Evolutionary conservation across 2,329 filamentous ascomycete species (phyloP), one percentile per base, ranked within the genome.

Genomic region (Chlorencoelia australis): DNA sequence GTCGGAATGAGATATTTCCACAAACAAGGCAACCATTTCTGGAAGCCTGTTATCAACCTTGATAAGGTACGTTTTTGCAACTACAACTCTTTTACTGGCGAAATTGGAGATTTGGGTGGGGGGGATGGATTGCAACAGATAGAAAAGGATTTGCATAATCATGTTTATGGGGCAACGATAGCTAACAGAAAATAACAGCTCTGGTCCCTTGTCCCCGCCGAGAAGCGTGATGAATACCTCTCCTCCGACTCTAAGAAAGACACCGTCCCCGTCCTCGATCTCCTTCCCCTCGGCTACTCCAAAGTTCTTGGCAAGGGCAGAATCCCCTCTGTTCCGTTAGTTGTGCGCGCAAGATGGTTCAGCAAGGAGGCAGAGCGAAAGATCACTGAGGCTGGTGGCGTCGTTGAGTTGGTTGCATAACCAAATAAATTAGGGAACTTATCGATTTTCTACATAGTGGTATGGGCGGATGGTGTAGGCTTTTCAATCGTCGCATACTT

Each of bases 281-380:
- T 98, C 66, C 82, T 96, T 50, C 75, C 87, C 58, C 82, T 94
- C 67, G 91, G 93, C 57, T 98, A 96, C 80, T 84, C 87, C 63
- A 98, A 98, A 75, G 79, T 98, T 54, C 83, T 98, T 63, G 93
- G 91, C 66, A 98, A 98, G 80, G 91, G 91, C 68, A 81, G 89
- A 62, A 73, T 96, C 59, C 89, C 91, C 60, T 73, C 89, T 61
- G 77, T 96, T 59, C 91, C 91, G 54, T 68, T 98, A 59, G 85
- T 98, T 59, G 88, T 98, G 54, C 85, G 85, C 63, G 89, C 91
- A 56, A 75, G 91, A 65, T 96, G 87, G 74, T 84, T 98, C 69
- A 87, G 80, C 75, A 82, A 83, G 65, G 80, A 94, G 66, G 91
- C 91, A 54, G 91, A 98, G 82, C 75, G 85, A 73, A 98, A 98